phyloP scores from a whole-genome alignment of 108 stramenopile species.

The Cyclotella baltica region DNA sequence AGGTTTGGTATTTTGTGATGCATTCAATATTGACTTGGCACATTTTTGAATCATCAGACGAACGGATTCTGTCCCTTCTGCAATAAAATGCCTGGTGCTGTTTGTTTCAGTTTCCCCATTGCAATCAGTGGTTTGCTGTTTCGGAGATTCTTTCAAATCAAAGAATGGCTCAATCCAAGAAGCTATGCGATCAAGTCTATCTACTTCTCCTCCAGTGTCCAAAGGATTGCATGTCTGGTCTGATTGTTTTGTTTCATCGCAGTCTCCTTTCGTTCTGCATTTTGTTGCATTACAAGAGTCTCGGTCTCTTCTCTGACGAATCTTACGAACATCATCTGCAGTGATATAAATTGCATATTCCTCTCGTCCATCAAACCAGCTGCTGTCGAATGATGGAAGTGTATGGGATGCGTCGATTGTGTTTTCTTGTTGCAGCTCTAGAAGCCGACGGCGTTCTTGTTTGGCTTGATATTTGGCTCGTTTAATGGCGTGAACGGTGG shows the following conservation, averaged over 20 bases:
- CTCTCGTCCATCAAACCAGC: conserved; percentile 35
- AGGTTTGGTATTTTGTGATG: background rate
- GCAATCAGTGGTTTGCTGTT: background rate
- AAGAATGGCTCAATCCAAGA: conserved; percentile 54
- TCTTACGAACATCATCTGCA: conserved; percentile 37
- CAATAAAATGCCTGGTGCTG: conserved; percentile 60
- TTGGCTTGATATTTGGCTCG: conserved; percentile 56
- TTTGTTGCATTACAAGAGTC: background rate
- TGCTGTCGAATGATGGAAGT: conserved; percentile 3
- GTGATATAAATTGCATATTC: conserved; percentile 46
- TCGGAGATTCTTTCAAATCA: conserved; percentile 48
- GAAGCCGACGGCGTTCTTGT: conserved; percentile 39
- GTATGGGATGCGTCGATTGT: background rate
- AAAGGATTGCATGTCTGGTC: background rate
- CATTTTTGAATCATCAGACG: conserved; percentile 74
- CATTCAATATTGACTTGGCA: no score
- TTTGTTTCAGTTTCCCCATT: background rate
- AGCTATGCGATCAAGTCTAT: conserved; percentile 39
- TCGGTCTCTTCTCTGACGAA: conserved; percentile 5
- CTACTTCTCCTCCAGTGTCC: conserved; percentile 2
- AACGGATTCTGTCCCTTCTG: conserved; percentile 81
- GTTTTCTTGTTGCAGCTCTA: background rate
- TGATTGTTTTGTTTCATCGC: background rate
- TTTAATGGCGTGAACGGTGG: conserved; percentile 52
- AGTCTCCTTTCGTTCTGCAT: background rate